Percentiles rank a stretch among this genome's conserved stretches.
These are phyloP conservation scores for Aquilaria malaccensis DNA, from an alignment of 345 rosid species.

Conservation along the genomic window DNA sequence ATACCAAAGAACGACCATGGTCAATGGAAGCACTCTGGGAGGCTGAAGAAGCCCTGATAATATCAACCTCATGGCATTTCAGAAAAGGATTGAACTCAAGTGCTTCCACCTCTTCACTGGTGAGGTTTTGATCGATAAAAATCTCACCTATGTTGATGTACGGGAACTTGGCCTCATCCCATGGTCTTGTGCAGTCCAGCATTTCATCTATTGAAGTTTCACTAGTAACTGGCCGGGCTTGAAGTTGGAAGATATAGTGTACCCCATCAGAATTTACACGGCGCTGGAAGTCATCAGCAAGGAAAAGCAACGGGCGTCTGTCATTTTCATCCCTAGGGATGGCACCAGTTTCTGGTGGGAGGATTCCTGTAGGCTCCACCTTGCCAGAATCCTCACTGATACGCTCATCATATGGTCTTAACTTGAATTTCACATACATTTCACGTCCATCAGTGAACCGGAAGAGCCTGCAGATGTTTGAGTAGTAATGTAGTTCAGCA, in stretches of 20 bases:
- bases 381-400: slow-evolving; percentile 47
- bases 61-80: slow-evolving; percentile 39
- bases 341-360: slow-evolving; percentile 78
- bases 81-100: slow-evolving; percentile 50
- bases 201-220: slow-evolving; percentile 37
- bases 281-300: slow-evolving; percentile 46
- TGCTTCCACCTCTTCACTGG: slow-evolving; percentile 41
- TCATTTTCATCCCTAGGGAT: slow-evolving; percentile 50
- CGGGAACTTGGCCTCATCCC: slow-evolving; percentile 52
- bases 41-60: slow-evolving; percentile 43
- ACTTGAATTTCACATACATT: slow-evolving; percentile 58
- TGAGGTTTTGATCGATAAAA: slow-evolving; percentile 35
- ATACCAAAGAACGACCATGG: slow-evolving; percentile 59
- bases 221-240: slow-evolving; percentile 39
- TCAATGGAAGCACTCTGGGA: slow-evolving; percentile 66
- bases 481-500: slow-evolving; percentile 51
- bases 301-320: slow-evolving; percentile 51
- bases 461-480: slow-evolving; percentile 51
- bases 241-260: slow-evolving; percentile 52
- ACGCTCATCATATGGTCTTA: slow-evolving; percentile 37
- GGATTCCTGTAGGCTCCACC: slow-evolving; percentile 55
- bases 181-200: slow-evolving; percentile 58
- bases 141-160: slow-evolving; percentile 44
- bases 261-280: slow-evolving; percentile 39
- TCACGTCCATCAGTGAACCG: slow-evolving; percentile 50